Conservation (phyloP, 495 filamentous ascomycete genomes). For the Chaetomium cochliodes region DNA sequence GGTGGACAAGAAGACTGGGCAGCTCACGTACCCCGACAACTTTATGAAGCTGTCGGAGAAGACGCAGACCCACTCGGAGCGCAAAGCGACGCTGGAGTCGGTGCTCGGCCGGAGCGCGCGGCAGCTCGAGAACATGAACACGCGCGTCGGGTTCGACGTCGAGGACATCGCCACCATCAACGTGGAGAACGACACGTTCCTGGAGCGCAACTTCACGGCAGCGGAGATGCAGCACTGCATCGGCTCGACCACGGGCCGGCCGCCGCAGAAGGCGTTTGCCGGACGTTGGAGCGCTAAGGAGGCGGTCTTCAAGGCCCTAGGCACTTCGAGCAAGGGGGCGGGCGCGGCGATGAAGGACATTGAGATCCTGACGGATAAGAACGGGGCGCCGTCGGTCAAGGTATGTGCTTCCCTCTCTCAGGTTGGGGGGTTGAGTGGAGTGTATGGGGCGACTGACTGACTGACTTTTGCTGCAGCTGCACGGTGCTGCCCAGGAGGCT, state of each 20-base stretch:
- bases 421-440: background rate
- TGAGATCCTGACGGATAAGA: slow-evolving; percentile 78
- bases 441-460: slow-evolving; percentile 41
- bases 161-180: slow-evolving; percentile 83
- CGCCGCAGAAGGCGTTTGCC: slow-evolving; percentile 80
- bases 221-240: slow-evolving; percentile 81
- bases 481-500: slow-evolving; percentile 75
- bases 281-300: slow-evolving; percentile 97
- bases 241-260: slow-evolving; percentile 57
- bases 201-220: slow-evolving; percentile 90
- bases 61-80: slow-evolving; percentile 32
- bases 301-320: slow-evolving; percentile 96
- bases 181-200: slow-evolving; percentile 87
- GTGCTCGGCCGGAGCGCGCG: slow-evolving; percentile 57
- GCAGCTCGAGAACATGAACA: slow-evolving; percentile 64
- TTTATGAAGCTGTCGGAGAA: slow-evolving; percentile 58
- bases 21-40: slow-evolving; percentile 67
- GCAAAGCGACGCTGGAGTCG: slow-evolving; percentile 67
- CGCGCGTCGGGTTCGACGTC: slow-evolving; percentile 88
- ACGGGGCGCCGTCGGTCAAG: slow-evolving; percentile 76
- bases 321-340: slow-evolving; percentile 79
- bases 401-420: slow-evolving; percentile 56
- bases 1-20: slow-evolving; percentile 76
- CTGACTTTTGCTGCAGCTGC: slow-evolving; percentile 61
- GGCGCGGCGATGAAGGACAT: slow-evolving; percentile 92